Evolutionary conservation across 2,329 filamentous ascomycete genomes (phyloP).

Genomic region (Zalaria obscura): DNA sequence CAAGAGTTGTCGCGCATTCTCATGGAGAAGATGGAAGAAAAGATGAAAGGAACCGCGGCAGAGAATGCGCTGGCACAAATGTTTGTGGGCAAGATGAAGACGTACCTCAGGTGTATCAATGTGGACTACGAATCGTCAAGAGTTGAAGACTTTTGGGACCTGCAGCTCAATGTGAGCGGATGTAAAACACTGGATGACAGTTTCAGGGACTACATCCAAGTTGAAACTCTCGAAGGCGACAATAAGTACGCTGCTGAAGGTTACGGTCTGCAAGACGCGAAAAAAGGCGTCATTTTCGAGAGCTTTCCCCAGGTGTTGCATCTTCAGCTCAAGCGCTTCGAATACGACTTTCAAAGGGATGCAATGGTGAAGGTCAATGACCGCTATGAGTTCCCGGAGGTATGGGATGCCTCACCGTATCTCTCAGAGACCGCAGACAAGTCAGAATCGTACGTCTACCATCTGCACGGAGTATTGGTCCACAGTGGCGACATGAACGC

Average conservation of each 20-base stretch:
- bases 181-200: slow-evolving; percentile 89
- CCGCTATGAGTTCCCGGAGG: slow-evolving; percentile 76
- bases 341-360: slow-evolving; percentile 91
- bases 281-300: slow-evolving; percentile 95
- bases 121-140: slow-evolving; percentile 94
- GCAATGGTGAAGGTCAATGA: slow-evolving; percentile 99
- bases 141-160: slow-evolving; percentile 96
- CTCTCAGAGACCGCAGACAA: slow-evolving; percentile 73
- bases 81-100: slow-evolving; percentile 97
- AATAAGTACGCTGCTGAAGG: slow-evolving; percentile 96
- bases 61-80: slow-evolving; percentile 80
- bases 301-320: slow-evolving; percentile 90
- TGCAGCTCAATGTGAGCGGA: slow-evolving; percentile 89
- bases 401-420: slow-evolving; percentile 74
- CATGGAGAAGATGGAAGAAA: slow-evolving; percentile 93
- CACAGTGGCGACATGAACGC: slow-evolving; percentile 95
- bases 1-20: slow-evolving; percentile 92
- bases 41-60: slow-evolving; percentile 91
- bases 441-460: slow-evolving; percentile 82
- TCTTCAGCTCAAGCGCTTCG: slow-evolving; percentile 90
- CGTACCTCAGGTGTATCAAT: slow-evolving; percentile 96
- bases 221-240: slow-evolving; percentile 92
- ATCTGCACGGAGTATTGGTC: slow-evolving; percentile 86
- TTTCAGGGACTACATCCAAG: slow-evolving; percentile 90
- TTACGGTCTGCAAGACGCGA: slow-evolving; percentile 85